Conservation (phyloP, 306 rosid species). For the Senna siamea region DNA sequence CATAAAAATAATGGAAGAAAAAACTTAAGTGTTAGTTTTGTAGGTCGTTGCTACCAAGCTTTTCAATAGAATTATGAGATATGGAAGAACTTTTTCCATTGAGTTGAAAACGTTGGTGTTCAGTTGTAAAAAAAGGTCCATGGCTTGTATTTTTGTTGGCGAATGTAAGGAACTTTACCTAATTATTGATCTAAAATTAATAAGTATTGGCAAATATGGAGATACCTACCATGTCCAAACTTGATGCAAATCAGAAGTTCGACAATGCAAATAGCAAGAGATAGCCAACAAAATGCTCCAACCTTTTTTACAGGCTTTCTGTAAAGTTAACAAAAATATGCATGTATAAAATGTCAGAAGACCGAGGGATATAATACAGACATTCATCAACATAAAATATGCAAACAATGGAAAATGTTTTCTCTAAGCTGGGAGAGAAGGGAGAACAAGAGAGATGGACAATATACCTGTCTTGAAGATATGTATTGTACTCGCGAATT, state of each 20-base stretch:
- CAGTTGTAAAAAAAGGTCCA: no score
- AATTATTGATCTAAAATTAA: no score
- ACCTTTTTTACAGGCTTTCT: constrained; percentile 94
- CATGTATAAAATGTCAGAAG: constrained; percentile 17
- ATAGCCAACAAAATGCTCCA: constrained; percentile 99
- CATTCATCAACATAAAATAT: neutral
- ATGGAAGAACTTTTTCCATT: no score
- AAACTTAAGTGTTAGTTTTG: neutral
- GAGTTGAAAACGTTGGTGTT: no score
- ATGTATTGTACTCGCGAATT: constrained; percentile 93
- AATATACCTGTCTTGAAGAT: constrained; percentile 92
- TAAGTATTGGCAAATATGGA: no score
- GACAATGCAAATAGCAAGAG: constrained; percentile 91
- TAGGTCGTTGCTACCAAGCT: no score
- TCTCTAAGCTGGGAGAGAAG: neutral
- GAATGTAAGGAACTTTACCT: no score
- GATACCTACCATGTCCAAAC: constrained; percentile 80
- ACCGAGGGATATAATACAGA: neutral
- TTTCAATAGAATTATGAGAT: no score
- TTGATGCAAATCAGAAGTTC: constrained; percentile 98
- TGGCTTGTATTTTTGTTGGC: no score
- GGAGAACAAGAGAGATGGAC: constrained; percentile 41
- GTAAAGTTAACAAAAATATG: constrained; percentile 38
- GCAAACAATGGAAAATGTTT: neutral
- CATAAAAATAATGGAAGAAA: neutral